A percentile compares a stretch with the other conserved stretches of the same genome.
Evolutionary conservation across 2,329 filamentous ascomycete genomes (phyloP).

Genomic region (Neofusicoccum sp.): DNA sequence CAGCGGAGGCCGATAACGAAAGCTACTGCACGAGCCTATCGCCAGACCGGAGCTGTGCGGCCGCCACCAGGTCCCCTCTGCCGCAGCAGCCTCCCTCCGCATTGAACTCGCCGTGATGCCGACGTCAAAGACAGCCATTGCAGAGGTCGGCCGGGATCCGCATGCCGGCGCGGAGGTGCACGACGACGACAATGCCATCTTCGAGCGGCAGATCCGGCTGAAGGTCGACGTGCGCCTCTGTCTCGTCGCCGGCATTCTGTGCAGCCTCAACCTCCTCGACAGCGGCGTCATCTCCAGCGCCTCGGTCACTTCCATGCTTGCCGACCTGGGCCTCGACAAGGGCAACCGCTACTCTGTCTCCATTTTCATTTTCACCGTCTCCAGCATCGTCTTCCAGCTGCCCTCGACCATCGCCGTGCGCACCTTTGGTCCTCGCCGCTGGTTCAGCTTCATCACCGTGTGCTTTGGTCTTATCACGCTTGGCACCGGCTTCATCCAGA

Average conservation of each 20-base stretch:
- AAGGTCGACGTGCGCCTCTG: conserved; percentile 69
- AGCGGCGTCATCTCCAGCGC: conserved; percentile 68
- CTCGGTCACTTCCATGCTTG: conserved; percentile 66
- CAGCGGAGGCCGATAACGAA: not conserved
- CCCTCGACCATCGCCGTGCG: conserved; percentile 67
- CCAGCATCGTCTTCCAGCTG: conserved; percentile 66
- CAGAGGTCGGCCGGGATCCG: not conserved
- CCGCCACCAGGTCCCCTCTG: not conserved
- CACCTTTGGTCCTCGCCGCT: conserved; percentile 61
- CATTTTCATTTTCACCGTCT: conserved; percentile 72
- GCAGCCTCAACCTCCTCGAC: conserved; percentile 67
- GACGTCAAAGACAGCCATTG: not conserved
- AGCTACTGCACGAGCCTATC: not conserved
- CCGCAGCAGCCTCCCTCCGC: not conserved
- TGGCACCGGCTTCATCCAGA: conserved; percentile 65
- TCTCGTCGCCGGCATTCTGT: conserved; percentile 69
- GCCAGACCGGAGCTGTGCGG: not conserved
- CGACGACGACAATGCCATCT: conserved; percentile 18
- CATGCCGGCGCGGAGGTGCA: not conserved
- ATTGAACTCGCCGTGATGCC: not conserved
- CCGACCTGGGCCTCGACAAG: conserved; percentile 59
- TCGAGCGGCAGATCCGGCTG: conserved; percentile 53
- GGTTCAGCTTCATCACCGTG: conserved; percentile 60
- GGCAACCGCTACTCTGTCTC: conserved; percentile 67
- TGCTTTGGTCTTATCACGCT: conserved; percentile 65